Evolutionary conservation across 1,284 basidiomycete genomes (phyloP), one percentile per base, ranked within the genome.

Genomic region (Ganoderma leucocontextum): DNA sequence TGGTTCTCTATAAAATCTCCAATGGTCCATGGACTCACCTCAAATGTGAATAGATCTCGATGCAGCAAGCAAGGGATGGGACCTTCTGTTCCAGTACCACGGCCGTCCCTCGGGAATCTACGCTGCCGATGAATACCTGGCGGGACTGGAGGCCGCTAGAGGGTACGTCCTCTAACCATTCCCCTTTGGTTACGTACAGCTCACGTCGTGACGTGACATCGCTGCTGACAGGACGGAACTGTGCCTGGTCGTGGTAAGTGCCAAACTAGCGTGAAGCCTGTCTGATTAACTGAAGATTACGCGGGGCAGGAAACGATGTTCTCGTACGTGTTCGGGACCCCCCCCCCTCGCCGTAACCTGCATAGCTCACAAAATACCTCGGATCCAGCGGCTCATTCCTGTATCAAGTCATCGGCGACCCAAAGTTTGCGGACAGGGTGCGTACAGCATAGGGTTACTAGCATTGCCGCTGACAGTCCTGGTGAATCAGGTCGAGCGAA

Each of bases 21-120:
- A 53, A 35, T 62, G 17, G 41, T 62, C 42, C 33, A 62, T 62
- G 29, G 60, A 60, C 58, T 41, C 38, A 60, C 58, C 29, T n/a
- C 19, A 29, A 2, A 12, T 29, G 3, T n/a, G 39, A 9, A 19
- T 61, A 87, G 87, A 88, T 72, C 79, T 88, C n/a, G 83, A 85
- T 65, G 78, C 79, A 15, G 85, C 85, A 22, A 88, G 86, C 74
- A 75, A 79, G 42, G 86, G 85, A 1, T 89, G 87, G 86, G 87
- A 89, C 71, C 72, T 87, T 64, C 75, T 89, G 19, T 89, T 88
- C 81, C 74, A 87, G 73, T 90, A 89, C 73, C 87, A 89, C 68
- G 87, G 88, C 12, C 82, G 87, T 2, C 87, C 87, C 0, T 88
- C 87, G 3, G 87, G 87, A 2, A 88, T 87, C 15, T 88, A 82